Evolutionary conservation across 2,329 filamentous ascomycete species (phyloP), one percentile per base, ranked within the genome.

Genomic region (Epicoccum sorghinum): DNA sequence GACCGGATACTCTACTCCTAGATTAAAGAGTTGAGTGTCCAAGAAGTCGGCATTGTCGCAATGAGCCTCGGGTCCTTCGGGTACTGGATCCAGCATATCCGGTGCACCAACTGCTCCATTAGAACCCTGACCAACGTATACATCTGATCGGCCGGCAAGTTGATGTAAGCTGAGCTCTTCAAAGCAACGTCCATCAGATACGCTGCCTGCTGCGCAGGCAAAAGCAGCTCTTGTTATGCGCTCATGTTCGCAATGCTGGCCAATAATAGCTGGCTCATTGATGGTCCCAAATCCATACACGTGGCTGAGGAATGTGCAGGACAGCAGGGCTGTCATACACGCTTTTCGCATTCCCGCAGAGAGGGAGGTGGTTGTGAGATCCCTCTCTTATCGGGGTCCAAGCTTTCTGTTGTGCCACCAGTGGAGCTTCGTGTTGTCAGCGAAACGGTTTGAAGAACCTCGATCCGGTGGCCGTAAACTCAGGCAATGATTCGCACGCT

Each of bases 41-140:
- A 67, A 36, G 46, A 65, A 67, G 48, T 67, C 64, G 4, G 64
- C 64, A 40, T 67, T 65, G 33, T 67, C 64, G 58, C 64, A 67
- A 35, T 67, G 64, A 27, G 64, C 64, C 23, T 67, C 61, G 30
- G 64, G 60, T 14, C 63, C 64, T 50, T 67, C 64, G 2, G 64
- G 64, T 22, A 50, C 51, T 1, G 64, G 64, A 37, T 65, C 62
- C 2, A 67, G 55, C 54, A 61, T 59, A 38, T 67, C 64, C n/a
- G 64, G 64, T 12, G 64, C 62, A 18, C 64, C 64, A 8, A 67
- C 64, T 9, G 62, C 64, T 8, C 64, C 64, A 40, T 67, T 67
- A 2, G 59, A 60, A 2, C 64, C 64, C 35, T 55, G 55, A 14
- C 62, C 63, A 12, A 66, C 60, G 32, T 61, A 57, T 32, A 60